phyloP scores from a whole-genome alignment of 345 rosid genomes.

The thale cress (Arabidopsis thaliana) region DNA sequence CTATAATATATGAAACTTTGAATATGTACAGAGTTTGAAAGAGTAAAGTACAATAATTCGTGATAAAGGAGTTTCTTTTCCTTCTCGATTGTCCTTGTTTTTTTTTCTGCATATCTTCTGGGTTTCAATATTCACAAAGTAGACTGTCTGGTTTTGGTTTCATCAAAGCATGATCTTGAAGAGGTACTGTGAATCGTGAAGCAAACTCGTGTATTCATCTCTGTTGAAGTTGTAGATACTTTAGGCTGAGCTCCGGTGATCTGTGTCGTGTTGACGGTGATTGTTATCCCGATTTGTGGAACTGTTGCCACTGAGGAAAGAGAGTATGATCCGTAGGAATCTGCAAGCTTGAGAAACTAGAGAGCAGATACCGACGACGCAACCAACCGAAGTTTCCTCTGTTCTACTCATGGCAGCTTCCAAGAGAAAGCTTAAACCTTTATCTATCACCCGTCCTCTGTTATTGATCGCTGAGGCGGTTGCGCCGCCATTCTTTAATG shows the following conservation, averaged over 20 bases:
- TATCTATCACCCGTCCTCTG: background rate
- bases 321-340: constrained; percentile 38
- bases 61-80: background rate
- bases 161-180: background rate
- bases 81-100: background rate
- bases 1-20: constrained; percentile 31
- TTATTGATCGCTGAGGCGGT: constrained; percentile 19
- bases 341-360: constrained; percentile 36
- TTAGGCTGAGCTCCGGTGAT: constrained; percentile 23
- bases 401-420: constrained; percentile 38
- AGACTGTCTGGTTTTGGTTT: background rate
- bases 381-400: constrained; percentile 42
- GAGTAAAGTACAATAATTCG: constrained; percentile 2
- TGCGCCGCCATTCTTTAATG: background rate
- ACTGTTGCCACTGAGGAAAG: constrained; percentile 20
- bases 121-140: background rate
- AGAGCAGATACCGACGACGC: constrained; percentile 41
- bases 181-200: background rate
- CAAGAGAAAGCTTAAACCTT: background rate
- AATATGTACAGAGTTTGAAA: constrained; percentile 38
- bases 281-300: constrained; percentile 1
- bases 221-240: background rate
- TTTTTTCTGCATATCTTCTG: constrained; percentile 1
- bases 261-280: constrained; percentile 11
- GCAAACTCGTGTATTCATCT: constrained; percentile 1